A percentile compares a stretch with the other conserved stretches of the same genome.
phyloP scores from a whole-genome alignment of 352 stramenopile species.

The Phytophthora capsici region DNA sequence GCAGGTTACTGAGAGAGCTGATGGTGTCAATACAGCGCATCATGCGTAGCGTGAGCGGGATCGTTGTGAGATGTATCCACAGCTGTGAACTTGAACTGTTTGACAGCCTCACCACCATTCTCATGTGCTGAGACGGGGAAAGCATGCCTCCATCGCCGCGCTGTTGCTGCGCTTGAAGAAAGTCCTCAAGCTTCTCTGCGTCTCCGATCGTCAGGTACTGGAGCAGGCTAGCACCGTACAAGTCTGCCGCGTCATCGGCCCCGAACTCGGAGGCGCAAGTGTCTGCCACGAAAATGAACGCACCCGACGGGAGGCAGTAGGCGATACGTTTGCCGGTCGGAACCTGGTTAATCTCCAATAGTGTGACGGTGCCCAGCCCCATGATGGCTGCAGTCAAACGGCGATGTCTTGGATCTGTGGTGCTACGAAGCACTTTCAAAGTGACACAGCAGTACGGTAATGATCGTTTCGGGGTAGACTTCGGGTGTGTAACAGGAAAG shows the following conservation, averaged over 20 bases:
- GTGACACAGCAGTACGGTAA: conserved; percentile 18
- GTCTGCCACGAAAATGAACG: conserved; percentile 76
- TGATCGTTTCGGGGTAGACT: conserved; percentile 13
- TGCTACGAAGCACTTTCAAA: conserved; percentile 23
- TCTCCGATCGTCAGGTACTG: conserved; percentile 63
- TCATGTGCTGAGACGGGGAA: conserved; percentile 35
- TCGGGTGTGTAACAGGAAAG: conserved; percentile 17
- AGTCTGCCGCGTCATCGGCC: conserved; percentile 31
- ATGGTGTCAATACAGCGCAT: conserved; percentile 86
- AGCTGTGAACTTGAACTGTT: conserved; percentile 35
- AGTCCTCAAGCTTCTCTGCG: conserved; percentile 70
- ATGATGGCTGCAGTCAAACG: conserved; percentile 29
- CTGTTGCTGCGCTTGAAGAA: conserved; percentile 39
- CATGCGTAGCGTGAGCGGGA: conserved; percentile 74
- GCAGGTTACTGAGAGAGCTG: conserved; percentile 41
- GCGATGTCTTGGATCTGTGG: conserved; percentile 15
- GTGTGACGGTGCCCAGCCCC: conserved; percentile 57
- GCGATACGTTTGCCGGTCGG: conserved; percentile 58
- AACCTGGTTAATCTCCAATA: conserved; percentile 69
- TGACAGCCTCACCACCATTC: conserved; percentile 53
- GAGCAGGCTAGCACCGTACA: conserved; percentile 72
- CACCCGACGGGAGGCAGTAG: conserved; percentile 72
- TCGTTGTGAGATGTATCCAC: conserved; percentile 63
- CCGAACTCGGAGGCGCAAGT: conserved; percentile 54
- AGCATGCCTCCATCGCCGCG: conserved; percentile 14